These are phyloP conservation scores for Saturnispora gosingensis DNA, from an alignment of 805 yeast species.

Conservation along the genomic window DNA sequence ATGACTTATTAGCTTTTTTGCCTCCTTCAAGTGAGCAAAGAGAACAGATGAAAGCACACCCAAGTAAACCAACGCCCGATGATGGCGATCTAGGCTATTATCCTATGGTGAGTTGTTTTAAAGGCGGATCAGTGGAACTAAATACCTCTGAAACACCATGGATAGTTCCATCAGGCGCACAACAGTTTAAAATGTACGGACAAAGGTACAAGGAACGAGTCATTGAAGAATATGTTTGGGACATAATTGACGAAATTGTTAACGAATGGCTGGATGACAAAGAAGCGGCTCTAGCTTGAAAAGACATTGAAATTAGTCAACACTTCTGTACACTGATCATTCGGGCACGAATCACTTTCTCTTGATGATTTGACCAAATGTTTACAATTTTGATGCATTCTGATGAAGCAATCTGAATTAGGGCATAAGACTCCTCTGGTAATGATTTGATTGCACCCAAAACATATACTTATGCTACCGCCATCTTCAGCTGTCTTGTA, in stretches of 20 bases:
- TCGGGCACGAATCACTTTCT: constrained; percentile 27
- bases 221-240: constrained; percentile 77
- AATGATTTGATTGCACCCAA: constrained; percentile 43
- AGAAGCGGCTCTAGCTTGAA: constrained; percentile 7
- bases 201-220: constrained; percentile 59
- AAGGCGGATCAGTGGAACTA: constrained; percentile 65
- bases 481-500: constrained; percentile 34
- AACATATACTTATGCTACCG: constrained; percentile 33
- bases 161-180: constrained; percentile 28
- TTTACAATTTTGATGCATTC: constrained; percentile 44
- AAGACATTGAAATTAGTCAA: not conserved
- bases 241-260: constrained; percentile 76
- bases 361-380: constrained; percentile 30
- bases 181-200: constrained; percentile 39
- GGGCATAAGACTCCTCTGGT: constrained; percentile 42
- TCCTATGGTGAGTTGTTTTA: constrained; percentile 79
- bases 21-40: constrained; percentile 64
- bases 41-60: constrained; percentile 10
- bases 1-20: constrained; percentile 59
- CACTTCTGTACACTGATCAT: not conserved
- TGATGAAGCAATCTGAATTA: constrained; percentile 26
- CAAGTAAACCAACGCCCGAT: constrained; percentile 35
- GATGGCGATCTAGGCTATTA: constrained; percentile 87
- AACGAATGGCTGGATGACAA: constrained; percentile 41
- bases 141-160: constrained; percentile 61